Evolutionary conservation across 1,284 basidiomycete species (phyloP).

Genomic region (Malassezia arunalokei): DNA sequence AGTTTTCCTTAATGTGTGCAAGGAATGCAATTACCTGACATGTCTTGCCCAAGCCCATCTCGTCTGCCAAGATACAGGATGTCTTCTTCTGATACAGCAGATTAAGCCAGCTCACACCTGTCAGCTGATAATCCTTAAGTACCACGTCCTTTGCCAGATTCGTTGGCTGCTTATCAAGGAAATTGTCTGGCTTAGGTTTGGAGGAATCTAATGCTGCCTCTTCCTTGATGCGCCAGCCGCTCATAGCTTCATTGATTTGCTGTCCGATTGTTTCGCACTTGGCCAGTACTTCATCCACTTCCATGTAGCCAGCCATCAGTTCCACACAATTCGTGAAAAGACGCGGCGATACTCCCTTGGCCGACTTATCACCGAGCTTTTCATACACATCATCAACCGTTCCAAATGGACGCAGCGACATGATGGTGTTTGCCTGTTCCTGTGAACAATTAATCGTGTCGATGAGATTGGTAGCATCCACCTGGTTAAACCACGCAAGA

Average conservation of each 20-base stretch:
- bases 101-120: slow-evolving; percentile 95
- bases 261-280: slow-evolving; percentile 74
- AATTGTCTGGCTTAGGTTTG: slow-evolving; percentile 36
- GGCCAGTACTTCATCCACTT: slow-evolving; percentile 77
- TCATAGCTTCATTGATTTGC: slow-evolving; percentile 56
- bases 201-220: slow-evolving; percentile 38
- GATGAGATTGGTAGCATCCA: slow-evolving; percentile 61
- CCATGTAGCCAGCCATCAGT: slow-evolving; percentile 73
- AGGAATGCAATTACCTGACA: slow-evolving; percentile 96
- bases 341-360: slow-evolving; percentile 78
- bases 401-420: slow-evolving; percentile 66
- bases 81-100: slow-evolving; percentile 67
- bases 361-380: slow-evolving; percentile 62
- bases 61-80: slow-evolving; percentile 88
- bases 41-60: slow-evolving; percentile 75
- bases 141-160: slow-evolving; percentile 59
- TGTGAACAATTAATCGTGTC: slow-evolving; percentile 77
- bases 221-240: slow-evolving; percentile 57
- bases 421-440: slow-evolving; percentile 70
- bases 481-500: slow-evolving; percentile 69
- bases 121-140: slow-evolving; percentile 89
- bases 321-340: slow-evolving; percentile 80
- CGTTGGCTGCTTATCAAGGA: slow-evolving; percentile 63
- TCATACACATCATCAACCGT: slow-evolving; percentile 56
- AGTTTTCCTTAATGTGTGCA: slow-evolving; percentile 68